Evolutionary conservation across 1,284 basidiomycete species (phyloP), one percentile per base, ranked within the genome.

Genomic region (Porodaedalea pini): DNA sequence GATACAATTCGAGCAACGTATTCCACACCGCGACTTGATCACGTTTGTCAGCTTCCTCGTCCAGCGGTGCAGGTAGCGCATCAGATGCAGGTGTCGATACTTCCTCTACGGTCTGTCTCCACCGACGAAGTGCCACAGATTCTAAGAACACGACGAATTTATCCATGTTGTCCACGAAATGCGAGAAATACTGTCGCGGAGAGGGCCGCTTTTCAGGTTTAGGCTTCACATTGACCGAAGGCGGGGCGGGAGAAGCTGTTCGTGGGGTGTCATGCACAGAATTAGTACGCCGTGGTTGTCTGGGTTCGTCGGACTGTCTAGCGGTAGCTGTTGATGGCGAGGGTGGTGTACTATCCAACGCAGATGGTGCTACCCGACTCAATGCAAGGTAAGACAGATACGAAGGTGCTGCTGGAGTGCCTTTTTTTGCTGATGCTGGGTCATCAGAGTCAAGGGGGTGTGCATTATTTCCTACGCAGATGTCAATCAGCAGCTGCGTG

Each of bases 21-120:
- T 97, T 98, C 95, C 96, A 98, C 11, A 98, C 87, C 0, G 93
- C 88, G 10, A 82, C 78, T 68, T 96, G 92, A 67, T 97, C 93
- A 13, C 71, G 70, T 63, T 73, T 72, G 57, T 92, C 88, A 0
- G 73, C 70, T 31, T 80, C 78, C 25, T 80, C 80, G 50, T 84
- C 81, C 51, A 58, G 60, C 40, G 64, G 63, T 59, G 66, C 71
- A 53, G 58, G 55, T 36, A 67, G 66, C 6, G 66, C 61, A 1
- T 59, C 54, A 53, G 58, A 27, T 13, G 58, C 40, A 11, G 59
- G 34, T 13, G 36, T 41, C 15, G 25, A 11, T 10, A 56, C 17
- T 8, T 58, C 73, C 41, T 86, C 82, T 17, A 94, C 77, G 6
- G 72, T 79, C 68, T 95, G 92, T 8, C 83, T 83, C 92, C 93